phyloP scores from a whole-genome alignment of 2,329 filamentous ascomycete genomes.

The Peltaster fructicola region DNA sequence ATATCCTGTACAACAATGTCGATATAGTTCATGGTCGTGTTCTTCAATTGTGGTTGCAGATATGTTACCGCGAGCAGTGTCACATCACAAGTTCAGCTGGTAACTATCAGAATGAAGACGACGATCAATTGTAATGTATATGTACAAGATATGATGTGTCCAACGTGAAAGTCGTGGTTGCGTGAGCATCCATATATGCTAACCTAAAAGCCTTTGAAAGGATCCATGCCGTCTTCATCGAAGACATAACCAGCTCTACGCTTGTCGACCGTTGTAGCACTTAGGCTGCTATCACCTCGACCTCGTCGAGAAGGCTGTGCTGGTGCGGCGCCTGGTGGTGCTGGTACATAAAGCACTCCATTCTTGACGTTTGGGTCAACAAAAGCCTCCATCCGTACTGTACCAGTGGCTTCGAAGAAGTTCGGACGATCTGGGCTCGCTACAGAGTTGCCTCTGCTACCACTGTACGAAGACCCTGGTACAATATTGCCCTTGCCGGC shows the following conservation, averaged over 20 bases:
- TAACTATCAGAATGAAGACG: constrained; percentile 7
- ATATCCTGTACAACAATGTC: no score
- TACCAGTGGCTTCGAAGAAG: constrained; percentile 80
- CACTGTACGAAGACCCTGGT: constrained; percentile 12
- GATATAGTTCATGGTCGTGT: no score
- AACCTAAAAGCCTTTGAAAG: constrained; percentile 19
- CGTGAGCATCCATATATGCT: constrained; percentile 5
- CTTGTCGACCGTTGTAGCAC: constrained; percentile 14
- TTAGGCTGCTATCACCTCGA: constrained; percentile 13
- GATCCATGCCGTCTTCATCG: constrained; percentile 18
- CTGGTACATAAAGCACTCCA: constrained; percentile 16
- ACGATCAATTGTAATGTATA: no score
- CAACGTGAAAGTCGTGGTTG: no score
- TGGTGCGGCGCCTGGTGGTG: constrained; percentile 9
- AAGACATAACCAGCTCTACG: constrained; percentile 17
- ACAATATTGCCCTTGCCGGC: constrained; percentile 7
- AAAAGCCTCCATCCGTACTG: constrained; percentile 93
- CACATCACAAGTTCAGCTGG: no score
- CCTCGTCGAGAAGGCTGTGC: constrained; percentile 5
- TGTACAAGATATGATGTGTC: no score
- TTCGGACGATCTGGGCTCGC: constrained; percentile 21
- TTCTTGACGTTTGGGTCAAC: constrained; percentile 37
- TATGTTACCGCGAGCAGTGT: no score
- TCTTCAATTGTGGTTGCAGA: no score
- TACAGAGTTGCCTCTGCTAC: constrained; percentile 11